Conservation (phyloP, 2,329 filamentous ascomycete species). For the Sporothrix phasma region DNA sequence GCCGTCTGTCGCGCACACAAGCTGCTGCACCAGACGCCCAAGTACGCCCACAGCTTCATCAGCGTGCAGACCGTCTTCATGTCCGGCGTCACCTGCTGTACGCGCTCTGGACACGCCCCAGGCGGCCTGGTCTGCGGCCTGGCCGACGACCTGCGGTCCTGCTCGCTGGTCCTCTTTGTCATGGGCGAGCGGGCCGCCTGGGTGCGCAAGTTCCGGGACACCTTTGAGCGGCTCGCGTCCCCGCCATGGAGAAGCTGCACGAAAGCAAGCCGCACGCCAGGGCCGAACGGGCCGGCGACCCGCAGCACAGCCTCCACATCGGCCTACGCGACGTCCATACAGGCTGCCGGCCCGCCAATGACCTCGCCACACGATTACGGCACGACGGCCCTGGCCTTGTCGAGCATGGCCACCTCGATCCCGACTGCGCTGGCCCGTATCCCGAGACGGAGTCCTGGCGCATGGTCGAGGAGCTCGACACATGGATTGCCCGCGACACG, state of each 20-base stretch:
- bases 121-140: slow-evolving; percentile 38
- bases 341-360: too few relatives aligned
- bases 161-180: slow-evolving; percentile 38
- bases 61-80: slow-evolving; percentile 35
- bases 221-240: slow-evolving; percentile 37
- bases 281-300: too few relatives aligned
- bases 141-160: slow-evolving; percentile 39
- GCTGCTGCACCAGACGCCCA: slow-evolving; percentile 30
- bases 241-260: slow-evolving; percentile 32
- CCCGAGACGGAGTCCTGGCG: too few relatives aligned
- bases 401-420: too few relatives aligned
- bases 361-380: too few relatives aligned
- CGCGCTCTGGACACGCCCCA: slow-evolving; percentile 33
- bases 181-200: slow-evolving; percentile 39
- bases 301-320: too few relatives aligned
- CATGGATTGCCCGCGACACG: too few relatives aligned
- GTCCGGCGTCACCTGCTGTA: slow-evolving; percentile 31
- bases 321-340: too few relatives aligned
- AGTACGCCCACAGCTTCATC: slow-evolving; percentile 34
- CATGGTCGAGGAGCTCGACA: too few relatives aligned
- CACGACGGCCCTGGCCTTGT: too few relatives aligned
- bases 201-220: slow-evolving; percentile 38
- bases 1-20: slow-evolving; percentile 35
- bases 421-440: too few relatives aligned
- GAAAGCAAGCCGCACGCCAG: too few relatives aligned